Base-by-base conservation (phyloP, 2,329 filamentous ascomycete genomes). In the Trichoderma endophyticum region DNA sequence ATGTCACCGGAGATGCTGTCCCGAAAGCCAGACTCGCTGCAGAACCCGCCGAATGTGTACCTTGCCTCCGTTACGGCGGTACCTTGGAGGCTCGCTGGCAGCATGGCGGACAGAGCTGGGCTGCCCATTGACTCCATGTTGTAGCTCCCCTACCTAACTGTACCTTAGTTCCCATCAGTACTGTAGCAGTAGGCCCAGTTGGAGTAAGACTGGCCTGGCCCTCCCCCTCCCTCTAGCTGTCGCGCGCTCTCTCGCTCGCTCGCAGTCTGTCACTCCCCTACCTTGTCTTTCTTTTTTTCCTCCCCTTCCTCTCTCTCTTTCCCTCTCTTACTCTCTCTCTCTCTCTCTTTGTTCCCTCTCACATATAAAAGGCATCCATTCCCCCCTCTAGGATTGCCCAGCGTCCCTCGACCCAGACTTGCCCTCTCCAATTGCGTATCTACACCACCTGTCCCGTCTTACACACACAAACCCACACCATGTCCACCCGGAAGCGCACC, bases 401-500 rank as follows among this genome's bases (percentile, higher is more conserved):
- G 63, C 67, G 26, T 73, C 30, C 56, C 74, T 76, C 72, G 72
- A 67, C 72, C 66, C 73, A 70, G 60, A 26, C 71, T 63, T 43
- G 59, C 34, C 21, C 34, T 70, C 68, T 32, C 63, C 66, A 43
- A 64, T 70, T 64, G 67, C 70, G 26, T 51, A 39, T 51, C 34
- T 9, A 61, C 30, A 48, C 26, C n/a, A 65, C 28, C 28, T 32
- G 28, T 69, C 39, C 56, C 69, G 32, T 59, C 72, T 72, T 67
- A 43, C 65, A 72, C 60, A 34, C 30, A 39, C 14, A 36, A 57
- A 48, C 57, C 28, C 64, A 28, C 72, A 70, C 70, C 72, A 73
- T 63, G 59, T 66, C 56, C 39, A 59, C 82, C 77, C 85, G 86
- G 77, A 87, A 87, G 85, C 85, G 85, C 82, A 86, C 86, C 83